Base-by-base conservation (phyloP, 2,329 filamentous ascomycete species). In the Dendrostoma leiphaemia region DNA sequence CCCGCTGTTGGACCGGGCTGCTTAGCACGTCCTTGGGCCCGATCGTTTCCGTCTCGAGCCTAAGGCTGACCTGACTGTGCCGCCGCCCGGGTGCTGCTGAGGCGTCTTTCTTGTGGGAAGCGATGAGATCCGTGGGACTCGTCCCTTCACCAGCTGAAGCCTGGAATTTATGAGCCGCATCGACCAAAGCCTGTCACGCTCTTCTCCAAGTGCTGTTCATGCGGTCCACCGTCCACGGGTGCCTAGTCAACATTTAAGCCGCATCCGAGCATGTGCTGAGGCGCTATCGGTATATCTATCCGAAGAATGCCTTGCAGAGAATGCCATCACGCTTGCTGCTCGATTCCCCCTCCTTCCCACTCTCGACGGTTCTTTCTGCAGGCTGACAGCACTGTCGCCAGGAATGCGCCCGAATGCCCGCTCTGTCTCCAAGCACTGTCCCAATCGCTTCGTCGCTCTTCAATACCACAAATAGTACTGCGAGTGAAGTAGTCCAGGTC, bases 401-500 rank as follows among this genome's bases (percentile, higher is more conserved):
- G 29, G n/a, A 24, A 31, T 32, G 44, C 12, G 44, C n/a, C 44
- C 17, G 38, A 28, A 51, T 51, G 48, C 48, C 48, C 6, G 40
- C 38, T 45, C 48, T 51, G n/a, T 19, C 29, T 12, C 2, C 6
- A 51, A 9, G 28, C 38, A 3, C n/a, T 29, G 15, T 29, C 24
- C 19, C 26, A 8, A 19, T 17, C 26, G 6, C 48, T 24, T 43
- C 48, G 12, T 21, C 17, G 8, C 48, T 17, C 4, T 15, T 41
- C 26, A 34, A 32, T 19, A 29, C 26, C 40, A 17, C 19, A 4
- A 29, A 28, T 12, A 32, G 24, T 7, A 26, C 26, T 7, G n/a
- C 37, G 12, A 15, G 12, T 43, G 29, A 28, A 10, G 17, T 9
- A n/a, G 12, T 51, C 28, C 23, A 77, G 29, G 80, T 83, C 2